phyloP scores from a whole-genome alignment of 179 eudicot genomes.

The Beta corolliflora region DNA sequence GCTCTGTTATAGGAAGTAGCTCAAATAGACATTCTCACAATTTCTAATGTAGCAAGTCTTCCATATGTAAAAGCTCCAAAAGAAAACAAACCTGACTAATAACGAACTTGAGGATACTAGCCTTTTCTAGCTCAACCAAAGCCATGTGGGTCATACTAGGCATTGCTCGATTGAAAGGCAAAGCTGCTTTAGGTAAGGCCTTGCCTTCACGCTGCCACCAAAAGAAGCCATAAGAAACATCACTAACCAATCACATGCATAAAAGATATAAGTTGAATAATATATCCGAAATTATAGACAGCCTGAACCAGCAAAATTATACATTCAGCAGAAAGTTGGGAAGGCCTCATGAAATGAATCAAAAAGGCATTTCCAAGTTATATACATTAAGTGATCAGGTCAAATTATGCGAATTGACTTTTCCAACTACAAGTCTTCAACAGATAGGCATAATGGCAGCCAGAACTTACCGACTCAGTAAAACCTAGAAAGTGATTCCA shows the following conservation, averaged over 20 bases:
- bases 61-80: neutral
- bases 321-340: neutral
- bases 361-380: neutral
- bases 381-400: neutral
- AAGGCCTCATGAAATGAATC: neutral
- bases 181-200: constrained; percentile 80
- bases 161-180: constrained; percentile 95
- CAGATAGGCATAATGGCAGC: neutral
- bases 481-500: neutral
- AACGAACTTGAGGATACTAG: constrained; percentile 81
- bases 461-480: neutral
- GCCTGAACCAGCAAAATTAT: neutral
- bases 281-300: neutral
- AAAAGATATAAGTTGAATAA: neutral
- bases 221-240: constrained; percentile 2
- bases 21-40: neutral
- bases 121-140: constrained; percentile 84
- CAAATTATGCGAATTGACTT: neutral
- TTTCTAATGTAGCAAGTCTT: constrained; percentile 5
- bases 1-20: neutral
- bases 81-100: constrained; percentile 73
- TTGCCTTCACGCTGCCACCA: constrained; percentile 72
- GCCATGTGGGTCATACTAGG: constrained; percentile 98
- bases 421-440: neutral
- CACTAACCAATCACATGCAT: neutral